phyloP scores from a whole-genome alignment of 306 rosid genomes.

The Glycine latifolia region DNA sequence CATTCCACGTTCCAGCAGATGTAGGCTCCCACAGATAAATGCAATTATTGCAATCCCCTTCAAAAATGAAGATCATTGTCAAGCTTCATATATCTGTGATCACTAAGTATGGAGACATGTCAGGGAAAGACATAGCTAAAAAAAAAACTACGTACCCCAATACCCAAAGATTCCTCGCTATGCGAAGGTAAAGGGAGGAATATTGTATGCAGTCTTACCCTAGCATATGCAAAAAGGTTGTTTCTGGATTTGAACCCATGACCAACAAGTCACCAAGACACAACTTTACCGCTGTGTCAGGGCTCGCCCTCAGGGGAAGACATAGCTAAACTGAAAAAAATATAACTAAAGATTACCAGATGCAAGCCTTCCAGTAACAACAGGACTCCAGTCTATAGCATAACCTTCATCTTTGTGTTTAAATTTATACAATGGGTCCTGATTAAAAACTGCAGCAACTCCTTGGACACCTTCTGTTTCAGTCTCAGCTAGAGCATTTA shows the following conservation, averaged over 20 bases:
- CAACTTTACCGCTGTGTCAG: no score
- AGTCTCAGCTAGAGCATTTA: slow-evolving; percentile 78
- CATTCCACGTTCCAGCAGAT: slow-evolving; percentile 76
- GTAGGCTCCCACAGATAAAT: slow-evolving; percentile 93
- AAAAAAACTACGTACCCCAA: no score
- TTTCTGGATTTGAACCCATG: no score
- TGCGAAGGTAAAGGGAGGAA: no score
- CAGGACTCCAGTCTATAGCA: slow-evolving; percentile 92
- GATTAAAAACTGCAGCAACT: slow-evolving; percentile 70
- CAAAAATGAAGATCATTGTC: slow-evolving; percentile 39
- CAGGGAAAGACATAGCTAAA: slow-evolving; percentile 9
- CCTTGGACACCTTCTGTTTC: slow-evolving; percentile 75
- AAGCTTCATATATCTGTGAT: slow-evolving; percentile 24
- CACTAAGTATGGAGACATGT: slow-evolving; percentile 28
- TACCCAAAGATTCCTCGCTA: no score
- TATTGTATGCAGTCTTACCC: no score
- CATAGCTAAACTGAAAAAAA: slow-evolving; percentile 13
- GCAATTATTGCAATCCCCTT: slow-evolving; percentile 85
- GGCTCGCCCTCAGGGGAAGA: not conserved
- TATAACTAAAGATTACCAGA: slow-evolving; percentile 63
- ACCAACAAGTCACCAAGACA: no score
- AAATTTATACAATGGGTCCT: slow-evolving; percentile 69
- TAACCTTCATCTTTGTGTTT: slow-evolving; percentile 91
- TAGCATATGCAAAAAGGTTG: no score
- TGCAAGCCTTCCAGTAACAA: slow-evolving; percentile 78